These are phyloP conservation scores for Firmiana major DNA, from an alignment of 345 rosid species.

Conservation along the genomic window DNA sequence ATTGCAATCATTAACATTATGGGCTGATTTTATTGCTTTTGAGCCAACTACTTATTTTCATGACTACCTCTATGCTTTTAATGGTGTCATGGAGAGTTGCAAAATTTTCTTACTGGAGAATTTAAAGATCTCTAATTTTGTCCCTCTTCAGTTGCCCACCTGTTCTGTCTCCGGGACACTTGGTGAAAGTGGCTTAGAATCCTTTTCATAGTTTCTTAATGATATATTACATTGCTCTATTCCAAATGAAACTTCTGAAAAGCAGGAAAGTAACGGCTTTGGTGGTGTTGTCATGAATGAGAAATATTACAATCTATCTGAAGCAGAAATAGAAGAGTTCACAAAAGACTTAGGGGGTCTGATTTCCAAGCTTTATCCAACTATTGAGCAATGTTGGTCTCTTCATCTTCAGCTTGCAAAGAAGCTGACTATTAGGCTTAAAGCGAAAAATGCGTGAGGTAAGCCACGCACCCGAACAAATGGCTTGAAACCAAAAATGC, in stretches of 20 bases:
- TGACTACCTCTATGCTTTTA: conserved; percentile 70
- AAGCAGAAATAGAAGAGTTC: conserved; percentile 50
- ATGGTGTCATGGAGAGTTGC: conserved; percentile 53
- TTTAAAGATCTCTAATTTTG: conserved; percentile 34
- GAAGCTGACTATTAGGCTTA: conserved; percentile 48
- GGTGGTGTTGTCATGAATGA: conserved; percentile 21
- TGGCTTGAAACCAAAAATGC: no score
- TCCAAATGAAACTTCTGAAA: conserved; percentile 31
- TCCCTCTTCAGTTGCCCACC: conserved; percentile 39
- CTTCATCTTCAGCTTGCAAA: conserved; percentile 55
- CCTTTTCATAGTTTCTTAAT: conserved; percentile 44
- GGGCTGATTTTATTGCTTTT: conserved; percentile 58
- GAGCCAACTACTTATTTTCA: conserved; percentile 59
- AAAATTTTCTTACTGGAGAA: conserved; percentile 43
- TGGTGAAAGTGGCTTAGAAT: conserved; percentile 26
- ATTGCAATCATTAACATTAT: conserved; percentile 50
- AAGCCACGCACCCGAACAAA: no score
- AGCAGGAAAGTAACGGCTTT: conserved; percentile 22
- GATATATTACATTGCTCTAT: conserved; percentile 24
- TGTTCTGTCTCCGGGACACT: conserved; percentile 23
- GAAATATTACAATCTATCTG: conserved; percentile 32
- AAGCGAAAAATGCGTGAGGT: no score
- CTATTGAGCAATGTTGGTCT: conserved; percentile 62
- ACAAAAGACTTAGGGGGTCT: conserved; percentile 45
- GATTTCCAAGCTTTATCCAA: conserved; percentile 43